Conservation (phyloP, 179 eudicot species). For the Spergularia azorica region DNA sequence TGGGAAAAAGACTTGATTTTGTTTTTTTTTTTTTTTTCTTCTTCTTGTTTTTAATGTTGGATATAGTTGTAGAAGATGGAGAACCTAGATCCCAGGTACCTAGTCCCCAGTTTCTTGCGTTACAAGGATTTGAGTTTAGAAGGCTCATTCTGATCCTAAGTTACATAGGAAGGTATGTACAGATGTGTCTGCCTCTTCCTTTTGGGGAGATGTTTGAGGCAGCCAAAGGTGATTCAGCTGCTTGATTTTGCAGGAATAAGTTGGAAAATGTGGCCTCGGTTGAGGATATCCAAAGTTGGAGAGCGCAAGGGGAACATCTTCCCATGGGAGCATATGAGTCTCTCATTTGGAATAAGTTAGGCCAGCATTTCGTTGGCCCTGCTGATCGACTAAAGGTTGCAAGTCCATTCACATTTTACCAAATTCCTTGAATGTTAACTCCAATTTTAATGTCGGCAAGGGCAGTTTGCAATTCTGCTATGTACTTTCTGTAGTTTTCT, state of each 20-base stretch:
- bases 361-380: conserved; percentile 28
- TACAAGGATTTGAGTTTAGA: conserved; percentile 62
- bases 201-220: background rate
- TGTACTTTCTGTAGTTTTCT: background rate
- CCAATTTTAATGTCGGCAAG: background rate
- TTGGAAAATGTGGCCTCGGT: conserved; percentile 47
- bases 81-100: conserved; percentile 9
- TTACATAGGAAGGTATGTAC: conserved; percentile 62
- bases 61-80: conserved; percentile 8
- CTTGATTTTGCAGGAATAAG: conserved; percentile 42
- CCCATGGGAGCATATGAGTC: conserved; percentile 51
- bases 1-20: background rate
- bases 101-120: conserved; percentile 40
- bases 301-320: conserved; percentile 27
- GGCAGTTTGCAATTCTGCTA: background rate
- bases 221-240: conserved; percentile 8
- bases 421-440: background rate
- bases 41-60: background rate
- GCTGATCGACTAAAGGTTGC: conserved; percentile 46
- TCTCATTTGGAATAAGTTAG: conserved; percentile 48
- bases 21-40: background rate
- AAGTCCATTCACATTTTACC: background rate
- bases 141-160: conserved; percentile 54
- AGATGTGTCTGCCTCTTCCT: background rate
- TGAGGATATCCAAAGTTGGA: conserved; percentile 28